These are phyloP conservation scores for Cryptosporidium xiaoi DNA, from an alignment of 169 alveolate genomes.

Conservation along the genomic window DNA sequence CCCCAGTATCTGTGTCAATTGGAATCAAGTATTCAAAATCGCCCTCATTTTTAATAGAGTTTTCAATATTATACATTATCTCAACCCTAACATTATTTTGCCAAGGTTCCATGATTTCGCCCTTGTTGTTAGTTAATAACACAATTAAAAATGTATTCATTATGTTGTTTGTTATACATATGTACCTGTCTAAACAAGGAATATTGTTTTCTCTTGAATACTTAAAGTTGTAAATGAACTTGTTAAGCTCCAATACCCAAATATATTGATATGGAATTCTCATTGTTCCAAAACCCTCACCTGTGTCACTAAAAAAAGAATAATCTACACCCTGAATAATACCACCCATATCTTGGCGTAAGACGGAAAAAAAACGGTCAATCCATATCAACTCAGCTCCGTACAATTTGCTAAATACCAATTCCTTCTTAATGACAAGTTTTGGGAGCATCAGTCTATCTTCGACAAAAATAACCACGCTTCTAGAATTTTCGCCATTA, in stretches of 20 bases:
- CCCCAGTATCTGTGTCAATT: background rate
- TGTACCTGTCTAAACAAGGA: constrained; percentile 18
- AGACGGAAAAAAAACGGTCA: background rate
- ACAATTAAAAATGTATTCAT: constrained; percentile 14
- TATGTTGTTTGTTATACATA: constrained; percentile 14
- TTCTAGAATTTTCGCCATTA: background rate
- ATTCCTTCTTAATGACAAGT: constrained; percentile 8
- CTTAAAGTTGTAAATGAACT: background rate
- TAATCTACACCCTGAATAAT: background rate
- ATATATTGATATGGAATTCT: constrained; percentile 16
- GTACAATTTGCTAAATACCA: constrained; percentile 10
- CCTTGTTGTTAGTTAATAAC: constrained; percentile 16
- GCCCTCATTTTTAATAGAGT: background rate
- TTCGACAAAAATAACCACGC: constrained; percentile 12
- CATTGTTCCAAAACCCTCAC: background rate
- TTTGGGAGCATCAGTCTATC: constrained; percentile 59
- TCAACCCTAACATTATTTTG: constrained; percentile 21
- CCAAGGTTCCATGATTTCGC: constrained; percentile 61
- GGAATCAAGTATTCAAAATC: background rate
- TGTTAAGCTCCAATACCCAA: background rate
- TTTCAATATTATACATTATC: constrained; percentile 5
- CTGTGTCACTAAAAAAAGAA: constrained; percentile 1
- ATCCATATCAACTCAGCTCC: constrained; percentile 23
- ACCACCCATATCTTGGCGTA: background rate
- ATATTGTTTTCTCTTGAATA: background rate